Conservation (phyloP, 2,329 filamentous ascomycete genomes). For the Madurella fahalii region DNA sequence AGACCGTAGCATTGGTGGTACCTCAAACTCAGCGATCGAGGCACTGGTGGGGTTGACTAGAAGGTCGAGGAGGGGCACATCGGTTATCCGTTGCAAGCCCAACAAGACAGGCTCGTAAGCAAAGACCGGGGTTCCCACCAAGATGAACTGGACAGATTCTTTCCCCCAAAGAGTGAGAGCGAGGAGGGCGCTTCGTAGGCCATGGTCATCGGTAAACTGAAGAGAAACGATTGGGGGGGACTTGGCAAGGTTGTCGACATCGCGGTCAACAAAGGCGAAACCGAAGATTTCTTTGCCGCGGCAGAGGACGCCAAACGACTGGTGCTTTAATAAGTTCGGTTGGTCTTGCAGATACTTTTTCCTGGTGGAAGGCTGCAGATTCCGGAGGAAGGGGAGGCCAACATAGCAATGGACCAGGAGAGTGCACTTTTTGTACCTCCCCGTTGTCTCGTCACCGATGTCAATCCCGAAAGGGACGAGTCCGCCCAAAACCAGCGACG, state of each 20-base stretch:
- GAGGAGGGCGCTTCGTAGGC: constrained; percentile 44
- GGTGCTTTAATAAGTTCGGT: constrained; percentile 51
- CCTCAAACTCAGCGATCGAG: constrained; percentile 8
- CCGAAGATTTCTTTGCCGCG: constrained; percentile 48
- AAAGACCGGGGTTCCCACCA: constrained; percentile 63
- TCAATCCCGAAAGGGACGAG: constrained; percentile 39
- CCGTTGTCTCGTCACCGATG: constrained; percentile 28
- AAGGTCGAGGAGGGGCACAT: constrained; percentile 53
- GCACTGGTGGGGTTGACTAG: constrained; percentile 38
- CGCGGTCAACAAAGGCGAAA: constrained; percentile 56
- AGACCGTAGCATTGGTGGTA: not conserved
- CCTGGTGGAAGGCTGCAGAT: constrained; percentile 29
- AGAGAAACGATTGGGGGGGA: constrained; percentile 47
- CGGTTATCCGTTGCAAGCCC: constrained; percentile 51
- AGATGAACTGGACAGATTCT: constrained; percentile 42
- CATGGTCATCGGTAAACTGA: constrained; percentile 44
- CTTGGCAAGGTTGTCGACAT: constrained; percentile 42
- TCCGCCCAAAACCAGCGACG: constrained; percentile 35
- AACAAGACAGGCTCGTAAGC: constrained; percentile 64
- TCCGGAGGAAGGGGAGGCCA: constrained; percentile 44
- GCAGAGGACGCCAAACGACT: constrained; percentile 59
- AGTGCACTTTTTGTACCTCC: constrained; percentile 30
- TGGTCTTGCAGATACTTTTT: constrained; percentile 46
- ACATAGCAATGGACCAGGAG: constrained; percentile 39
- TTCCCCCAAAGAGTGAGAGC: constrained; percentile 34